Evolutionary conservation across 768 basidiomycete genomes (phyloP).

Genomic region (Kwoniella shandongensis): DNA sequence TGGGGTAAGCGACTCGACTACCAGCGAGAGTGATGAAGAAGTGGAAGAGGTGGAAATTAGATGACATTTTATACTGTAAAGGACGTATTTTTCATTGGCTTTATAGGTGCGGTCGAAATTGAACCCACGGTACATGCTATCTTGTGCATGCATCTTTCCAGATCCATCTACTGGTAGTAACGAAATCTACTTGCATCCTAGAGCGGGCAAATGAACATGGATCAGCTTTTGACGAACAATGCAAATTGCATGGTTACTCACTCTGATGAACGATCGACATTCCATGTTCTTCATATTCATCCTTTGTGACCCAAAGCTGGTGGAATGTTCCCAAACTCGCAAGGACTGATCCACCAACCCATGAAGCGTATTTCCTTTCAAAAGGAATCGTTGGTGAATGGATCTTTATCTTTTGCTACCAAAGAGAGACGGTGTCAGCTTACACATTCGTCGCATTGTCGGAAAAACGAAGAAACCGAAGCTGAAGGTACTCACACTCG

Average conservation of each 20-base stretch:
- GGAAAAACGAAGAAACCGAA: not conserved
- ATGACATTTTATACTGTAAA: too few species aligned
- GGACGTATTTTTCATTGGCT: too few species aligned
- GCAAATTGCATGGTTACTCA: conserved; percentile 28
- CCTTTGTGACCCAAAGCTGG: conserved; percentile 56
- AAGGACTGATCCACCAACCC: conserved; percentile 94
- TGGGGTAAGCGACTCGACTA: not conserved
- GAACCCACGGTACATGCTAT: not conserved
- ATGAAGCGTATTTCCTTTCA: conserved; percentile 86
- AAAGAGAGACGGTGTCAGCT: too few species aligned
- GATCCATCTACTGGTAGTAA: not conserved
- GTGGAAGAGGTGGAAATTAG: not conserved
- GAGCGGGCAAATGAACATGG: too few species aligned
- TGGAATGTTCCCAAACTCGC: conserved; percentile 97
- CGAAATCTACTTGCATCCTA: conserved; percentile 12
- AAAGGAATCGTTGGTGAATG: conserved; percentile 86
- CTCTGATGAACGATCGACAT: conserved; percentile 48
- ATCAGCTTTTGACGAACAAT: too few species aligned
- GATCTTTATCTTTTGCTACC: conserved; percentile 72
- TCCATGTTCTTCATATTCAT: conserved; percentile 53
- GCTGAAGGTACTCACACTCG: conserved; percentile 64
- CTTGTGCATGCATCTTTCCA: not conserved
- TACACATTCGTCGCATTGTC: not conserved
- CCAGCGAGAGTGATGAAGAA: conserved; percentile 1
- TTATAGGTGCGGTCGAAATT: too few species aligned